A percentile compares a stretch with the other conserved stretches of the same genome.
Conservation (phyloP, 768 basidiomycete genomes). For the Termitomyces sp. region DNA sequence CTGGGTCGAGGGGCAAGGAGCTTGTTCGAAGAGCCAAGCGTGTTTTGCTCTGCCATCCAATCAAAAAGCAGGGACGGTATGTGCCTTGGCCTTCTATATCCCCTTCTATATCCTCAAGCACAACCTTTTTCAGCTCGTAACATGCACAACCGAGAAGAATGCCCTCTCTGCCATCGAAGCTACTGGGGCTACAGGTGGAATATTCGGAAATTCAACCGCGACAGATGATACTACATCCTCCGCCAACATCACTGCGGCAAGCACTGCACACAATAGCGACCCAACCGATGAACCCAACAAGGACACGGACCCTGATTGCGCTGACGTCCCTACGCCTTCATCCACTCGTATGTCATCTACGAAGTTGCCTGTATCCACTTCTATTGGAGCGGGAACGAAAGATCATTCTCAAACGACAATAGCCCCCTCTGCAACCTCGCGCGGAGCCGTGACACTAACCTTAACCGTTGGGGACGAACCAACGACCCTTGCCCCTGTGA, state of each 20-base stretch:
- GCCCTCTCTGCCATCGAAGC: constrained; percentile 43
- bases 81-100: constrained; percentile 12
- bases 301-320: background rate
- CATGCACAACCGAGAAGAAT: constrained; percentile 48
- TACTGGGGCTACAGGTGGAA: constrained; percentile 41
- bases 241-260: constrained; percentile 13
- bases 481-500: constrained; percentile 30
- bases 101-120: background rate
- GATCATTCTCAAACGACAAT: constrained; percentile 4
- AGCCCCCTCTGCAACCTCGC: background rate
- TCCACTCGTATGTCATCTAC: background rate
- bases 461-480: constrained; percentile 21
- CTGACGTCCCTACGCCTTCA: background rate
- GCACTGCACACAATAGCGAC: background rate
- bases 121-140: constrained; percentile 31
- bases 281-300: background rate
- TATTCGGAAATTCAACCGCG: constrained; percentile 22
- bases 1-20: constrained; percentile 32
- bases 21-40: constrained; percentile 30
- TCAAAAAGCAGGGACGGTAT: constrained; percentile 40
- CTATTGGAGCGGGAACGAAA: background rate
- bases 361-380: background rate
- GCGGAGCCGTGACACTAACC: constrained; percentile 27
- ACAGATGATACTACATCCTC: background rate
- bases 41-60: constrained; percentile 55